Evolutionary conservation across 169 alveolate genomes (phyloP).

Genomic region (Plasmodium falciparum): DNA sequence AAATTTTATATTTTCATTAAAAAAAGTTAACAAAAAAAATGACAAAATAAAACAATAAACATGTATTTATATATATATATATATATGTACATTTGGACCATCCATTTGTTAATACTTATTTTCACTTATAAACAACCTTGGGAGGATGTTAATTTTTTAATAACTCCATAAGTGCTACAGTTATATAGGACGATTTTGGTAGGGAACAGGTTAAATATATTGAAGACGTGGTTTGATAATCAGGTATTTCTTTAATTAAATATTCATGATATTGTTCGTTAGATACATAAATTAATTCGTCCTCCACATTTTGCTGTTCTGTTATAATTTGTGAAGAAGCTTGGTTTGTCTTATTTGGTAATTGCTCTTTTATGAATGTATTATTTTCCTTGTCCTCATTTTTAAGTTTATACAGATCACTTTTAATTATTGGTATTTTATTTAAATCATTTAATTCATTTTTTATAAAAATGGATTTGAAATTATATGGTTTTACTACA

Average conservation of each 20-base stretch:
- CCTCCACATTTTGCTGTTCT: conserved; percentile 14
- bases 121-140: neutral
- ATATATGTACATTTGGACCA: too few species aligned
- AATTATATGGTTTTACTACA: conserved; percentile 84
- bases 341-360: conserved; percentile 1
- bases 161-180: conserved; percentile 81
- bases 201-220: conserved; percentile 77
- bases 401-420: conserved; percentile 34
- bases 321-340: neutral
- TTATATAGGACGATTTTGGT: conserved; percentile 83
- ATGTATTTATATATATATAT: too few species aligned
- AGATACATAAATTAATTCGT: conserved; percentile 9
- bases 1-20: too few species aligned
- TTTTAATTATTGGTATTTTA: conserved; percentile 63
- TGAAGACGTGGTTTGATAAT: conserved; percentile 50
- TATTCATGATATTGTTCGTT: conserved; percentile 41
- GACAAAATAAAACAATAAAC: too few species aligned
- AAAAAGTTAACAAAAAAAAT: too few species aligned
- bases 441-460: conserved; percentile 80
- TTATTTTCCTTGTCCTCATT: conserved; percentile 4
- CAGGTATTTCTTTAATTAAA: conserved; percentile 58
- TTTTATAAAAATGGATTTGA: conserved; percentile 83
- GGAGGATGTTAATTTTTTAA: conserved; percentile 35
- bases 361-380: neutral
- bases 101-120: too few species aligned